Evolutionary conservation across 2,329 filamentous ascomycete genomes (phyloP), one percentile per base, ranked within the genome.

Genomic region (Endocalyx cinctus): DNA sequence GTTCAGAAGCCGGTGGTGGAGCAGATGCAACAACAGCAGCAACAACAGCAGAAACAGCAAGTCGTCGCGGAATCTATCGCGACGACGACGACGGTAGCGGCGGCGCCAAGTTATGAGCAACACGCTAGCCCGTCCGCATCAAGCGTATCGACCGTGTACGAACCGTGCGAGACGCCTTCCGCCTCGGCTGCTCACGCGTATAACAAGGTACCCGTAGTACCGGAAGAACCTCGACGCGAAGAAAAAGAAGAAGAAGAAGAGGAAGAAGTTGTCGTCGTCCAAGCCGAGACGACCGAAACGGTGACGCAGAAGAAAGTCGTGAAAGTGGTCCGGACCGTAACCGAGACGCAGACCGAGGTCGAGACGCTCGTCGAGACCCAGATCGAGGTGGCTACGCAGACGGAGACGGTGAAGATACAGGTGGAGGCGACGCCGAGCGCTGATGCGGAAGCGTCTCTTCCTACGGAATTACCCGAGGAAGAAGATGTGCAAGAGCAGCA

Each of bases 241-340:
- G 16, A 20, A 11, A 17, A 27, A 11, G 31, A 19, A 10, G 31
- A 15, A 27, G 28, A 23, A 27, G 25, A 44, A 29, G 42, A 39
- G 27, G 42, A 37, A n/a, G 33, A 46, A 11, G 43, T 48, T 7
- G 37, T 32, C 17, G 33, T 47, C n/a, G 18, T 45, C 11, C 39
- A 58, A 34, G 44, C 46, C 2, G 38, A n/a, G n/a, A n/a, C 48
- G 2, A 46, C 43, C 3, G 46, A 57, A 31, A 52, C 46, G 1
- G 46, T 55, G 12, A 50, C 46, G 13, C 44, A 53, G 29, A 52
- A 47, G 25, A 56, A 50, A 29, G 40, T 55, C 0, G 50, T 63
- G 10, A 51, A 50, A 3, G 43, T 64, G 5, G 47, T 63, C 8
- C 55, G 63, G 40, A 60, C 54, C 2, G 46, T 58, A n/a, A 58